Base-by-base conservation (phyloP, 2,329 filamentous ascomycete species). In the Sporothrix variecibatus region DNA sequence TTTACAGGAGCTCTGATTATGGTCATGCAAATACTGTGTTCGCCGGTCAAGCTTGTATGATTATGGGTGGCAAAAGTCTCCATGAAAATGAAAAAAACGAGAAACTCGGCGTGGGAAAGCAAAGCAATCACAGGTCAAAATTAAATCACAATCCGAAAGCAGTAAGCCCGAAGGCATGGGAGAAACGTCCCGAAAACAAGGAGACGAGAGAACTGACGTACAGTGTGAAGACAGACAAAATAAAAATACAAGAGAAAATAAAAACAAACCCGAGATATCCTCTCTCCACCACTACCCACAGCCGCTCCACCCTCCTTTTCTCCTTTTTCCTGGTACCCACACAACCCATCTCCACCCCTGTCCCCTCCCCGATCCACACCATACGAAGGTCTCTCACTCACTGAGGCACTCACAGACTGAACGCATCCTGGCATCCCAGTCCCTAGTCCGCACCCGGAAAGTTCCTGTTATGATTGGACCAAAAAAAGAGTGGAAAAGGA, bases 391-490 rank as follows among this genome's bases (percentile, higher is more conserved):
- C 28, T 67, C 62, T 56, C 26, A 23, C 11, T 56, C 51, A 26
- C 51, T 49, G 43, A 56, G 51, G n/a, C 51, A 46, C 43, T 3
- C 43, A 20, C 51, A 56, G 56, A 40, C 31, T 40, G 20, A 64
- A 65, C 60, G 38, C 38, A 67, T 65, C 58, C 68, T 43, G 43
- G 38, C 38, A 67, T 65, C 58, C 68, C 56, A 56, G 38, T 71
- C 34, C 60, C 68, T 67, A 43, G 67, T 67, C 73, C 31, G 60
- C 56, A 8, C 46, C 56, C 58, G 72, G 72, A 64, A 71, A 74
- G 72, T 53, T 53, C 67, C 51, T 72, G 58, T 62, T 73, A 23
- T 73, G 75, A 75, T 73, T 71, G 62, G 62, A 68, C 34, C 64
- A 68, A 34, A 72, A 49, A 62, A 49, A 49, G 38, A 43, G 51